Percentiles rank a stretch among this genome's conserved stretches.
Evolutionary conservation across 148 eudicot genomes (phyloP).

Genomic region (Fagopyrum esculentum): DNA sequence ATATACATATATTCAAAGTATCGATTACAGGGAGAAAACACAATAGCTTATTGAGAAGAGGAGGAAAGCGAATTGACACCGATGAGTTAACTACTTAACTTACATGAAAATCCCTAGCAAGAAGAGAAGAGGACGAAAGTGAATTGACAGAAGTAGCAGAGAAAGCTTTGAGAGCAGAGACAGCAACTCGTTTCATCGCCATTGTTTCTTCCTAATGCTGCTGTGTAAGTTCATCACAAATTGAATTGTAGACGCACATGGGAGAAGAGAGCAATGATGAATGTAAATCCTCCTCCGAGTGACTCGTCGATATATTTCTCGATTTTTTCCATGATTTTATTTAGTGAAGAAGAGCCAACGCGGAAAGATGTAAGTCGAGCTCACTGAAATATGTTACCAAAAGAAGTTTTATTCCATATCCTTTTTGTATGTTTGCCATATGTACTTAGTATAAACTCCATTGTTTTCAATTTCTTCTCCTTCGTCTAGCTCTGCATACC

Average conservation of each 20-base stretch:
- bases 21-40: background rate
- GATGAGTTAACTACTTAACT: constrained; percentile 10
- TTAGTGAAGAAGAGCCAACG: background rate
- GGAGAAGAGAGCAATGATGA: background rate
- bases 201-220: constrained; percentile 10
- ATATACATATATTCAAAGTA: background rate
- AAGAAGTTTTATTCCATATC: too few species aligned
- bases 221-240: background rate
- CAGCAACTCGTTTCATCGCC: constrained; percentile 72
- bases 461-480: too few species aligned
- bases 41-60: background rate
- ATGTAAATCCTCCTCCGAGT: background rate
- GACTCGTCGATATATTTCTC: background rate
- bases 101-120: constrained; percentile 61
- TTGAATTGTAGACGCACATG: background rate
- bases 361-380: background rate
- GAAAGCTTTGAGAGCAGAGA: constrained; percentile 42
- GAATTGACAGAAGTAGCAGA: constrained; percentile 15
- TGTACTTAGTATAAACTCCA: too few species aligned
- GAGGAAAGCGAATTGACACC: background rate
- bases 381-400: too few species aligned
- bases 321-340: background rate
- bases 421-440: too few species aligned
- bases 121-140: constrained; percentile 14
- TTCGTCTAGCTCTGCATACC: too few species aligned